Evolutionary conservation across 2,329 filamentous ascomycete genomes (phyloP), one percentile per base, ranked within the genome.

Genomic region (Leptosphaerulina australis): DNA sequence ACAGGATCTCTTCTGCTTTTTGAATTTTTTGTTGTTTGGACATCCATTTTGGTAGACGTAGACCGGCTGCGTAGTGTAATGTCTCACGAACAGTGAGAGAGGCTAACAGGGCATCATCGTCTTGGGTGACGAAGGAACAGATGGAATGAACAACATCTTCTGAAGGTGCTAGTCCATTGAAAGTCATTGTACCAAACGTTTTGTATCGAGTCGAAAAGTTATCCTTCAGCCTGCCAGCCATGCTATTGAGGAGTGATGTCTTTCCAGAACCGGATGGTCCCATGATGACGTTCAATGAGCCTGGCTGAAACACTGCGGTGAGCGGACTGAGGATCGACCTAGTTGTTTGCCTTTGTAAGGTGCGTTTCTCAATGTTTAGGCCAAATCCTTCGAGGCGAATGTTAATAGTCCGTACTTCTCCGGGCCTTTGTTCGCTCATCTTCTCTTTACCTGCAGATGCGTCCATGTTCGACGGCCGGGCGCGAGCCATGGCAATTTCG

Each of bases 211-310:
- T 89, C 2, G 80, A 77, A 2, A 84, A 58, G 1, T 82, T 84
- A 48, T 83, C 83, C 20, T 83, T 82, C 4, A 91, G 73, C 12
- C 88, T 79, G 3, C 84, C 75, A 1, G 88, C 87, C 81, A 92
- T 88, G 1, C 85, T 80, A 63, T 90, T 91, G 9, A 91, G 76
- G 0, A 91, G 75, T 0, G 86, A 88, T 0, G 88, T 91, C 69
- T 92, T 92, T 1, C 88, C 88, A 35, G 84, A 87, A 0, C 88
- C 88, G 0, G 87, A 90, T 0, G 88, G 88, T 0, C 88, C 88
- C 88, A 91, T 91, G 56, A 92, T 88, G 18, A 91, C 81, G 55
- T 91, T 91, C 11, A 92, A 67, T 11, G 81, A 76, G 0, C 88
- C 87, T 0, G 88, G 82, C 36, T 83, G 79, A 58, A 92, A 91